Evolutionary conservation across 306 rosid species (phyloP), one percentile per base, ranked within the genome.

Genomic region (Gleditsia sinensis): DNA sequence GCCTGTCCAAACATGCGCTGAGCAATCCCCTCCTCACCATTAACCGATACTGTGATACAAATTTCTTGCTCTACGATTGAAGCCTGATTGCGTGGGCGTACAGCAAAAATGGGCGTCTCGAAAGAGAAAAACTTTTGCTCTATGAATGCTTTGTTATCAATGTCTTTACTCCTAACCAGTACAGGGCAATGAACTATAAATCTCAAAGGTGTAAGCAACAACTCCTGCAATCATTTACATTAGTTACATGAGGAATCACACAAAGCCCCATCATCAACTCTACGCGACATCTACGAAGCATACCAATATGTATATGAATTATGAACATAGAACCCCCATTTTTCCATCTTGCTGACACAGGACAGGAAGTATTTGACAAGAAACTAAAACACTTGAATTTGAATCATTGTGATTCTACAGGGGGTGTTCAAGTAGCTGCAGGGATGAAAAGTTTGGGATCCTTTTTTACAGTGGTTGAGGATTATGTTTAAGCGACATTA

Each of bases 251-350:
- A 1, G 0, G 33, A 43, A 66, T 25, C 56, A 43, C 42, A 25
- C 27, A 16, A 43, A 25, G 24, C 70, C n/a, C 16, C 39, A 2
- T n/a, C 20, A 28, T 30, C 19, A 9, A 67, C 70, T 25, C 75
- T 73, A 60, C 14, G 74, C 0, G 53, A 46, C 45, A 68, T 78
- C 40, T 28, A 60, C 67, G 36, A 55, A 34, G 25, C 68, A 66
- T 46, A 49, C 78, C 54, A 65, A 42, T 53, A 78, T 72, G 45
- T 20, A 60, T 12, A 58, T 58, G 57, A 56, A 7, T 21, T n/a
- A n/a, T n/a, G n/a, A n/a, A n/a, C n/a, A 9, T 3, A 34, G 9
- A 36, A 80, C 36, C 46, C 48, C 14, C 24, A 5, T 4, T 68
- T 68, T 69, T 58, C 21, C 32, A 34, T 60, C 67, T 16, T 30